Evolutionary conservation across 1,284 basidiomycete species (phyloP).

Genomic region (Meira miltonrushii): DNA sequence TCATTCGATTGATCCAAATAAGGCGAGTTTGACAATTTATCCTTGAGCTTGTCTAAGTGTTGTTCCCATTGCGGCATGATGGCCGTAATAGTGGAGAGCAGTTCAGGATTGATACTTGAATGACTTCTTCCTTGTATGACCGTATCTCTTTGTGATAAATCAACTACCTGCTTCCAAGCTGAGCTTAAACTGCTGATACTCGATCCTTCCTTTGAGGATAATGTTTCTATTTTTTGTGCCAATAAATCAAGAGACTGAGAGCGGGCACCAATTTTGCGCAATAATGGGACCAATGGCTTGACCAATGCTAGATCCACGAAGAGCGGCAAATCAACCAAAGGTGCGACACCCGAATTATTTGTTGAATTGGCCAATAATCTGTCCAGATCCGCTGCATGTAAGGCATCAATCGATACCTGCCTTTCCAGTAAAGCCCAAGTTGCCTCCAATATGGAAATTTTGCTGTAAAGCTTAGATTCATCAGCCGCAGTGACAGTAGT

Average conservation of each 20-base stretch:
- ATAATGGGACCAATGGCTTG: background rate
- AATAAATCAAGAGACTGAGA: background rate
- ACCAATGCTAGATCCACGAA: slow-evolving; percentile 2
- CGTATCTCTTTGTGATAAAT: background rate
- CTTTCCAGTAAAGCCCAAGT: background rate
- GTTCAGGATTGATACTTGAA: background rate
- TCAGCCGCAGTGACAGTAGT: background rate
- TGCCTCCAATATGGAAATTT: slow-evolving; percentile 1
- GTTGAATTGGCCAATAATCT: no score
- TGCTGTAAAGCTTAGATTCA: background rate
- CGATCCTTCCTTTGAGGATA: background rate
- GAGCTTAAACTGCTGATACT: background rate
- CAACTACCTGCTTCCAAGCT: background rate
- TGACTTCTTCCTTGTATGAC: no score
- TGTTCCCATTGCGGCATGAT: background rate
- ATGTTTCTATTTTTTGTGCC: background rate
- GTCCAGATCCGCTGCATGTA: background rate
- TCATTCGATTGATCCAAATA: background rate
- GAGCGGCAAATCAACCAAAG: background rate
- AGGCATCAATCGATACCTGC: background rate
- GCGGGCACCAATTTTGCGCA: background rate
- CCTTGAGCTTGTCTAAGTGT: background rate
- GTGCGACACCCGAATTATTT: background rate
- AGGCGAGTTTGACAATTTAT: background rate
- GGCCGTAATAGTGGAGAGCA: background rate